These are phyloP conservation scores for Calonectria multiphialidica DNA, from an alignment of 2,329 filamentous ascomycete genomes.

Conservation along the genomic window DNA sequence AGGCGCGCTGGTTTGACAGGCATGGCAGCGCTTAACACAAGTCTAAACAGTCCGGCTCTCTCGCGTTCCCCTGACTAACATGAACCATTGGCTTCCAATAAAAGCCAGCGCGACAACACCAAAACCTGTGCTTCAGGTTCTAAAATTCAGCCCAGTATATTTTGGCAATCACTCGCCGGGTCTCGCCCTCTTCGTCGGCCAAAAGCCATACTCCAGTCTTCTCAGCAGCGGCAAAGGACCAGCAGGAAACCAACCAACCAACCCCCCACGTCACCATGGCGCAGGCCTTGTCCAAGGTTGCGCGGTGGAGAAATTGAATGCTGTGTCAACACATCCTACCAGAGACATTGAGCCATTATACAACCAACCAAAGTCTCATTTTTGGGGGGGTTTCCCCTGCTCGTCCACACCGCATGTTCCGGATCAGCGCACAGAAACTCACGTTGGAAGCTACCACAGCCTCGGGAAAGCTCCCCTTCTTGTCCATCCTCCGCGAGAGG, in stretches of 20 bases:
- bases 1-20: neutral
- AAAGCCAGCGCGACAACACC: neutral
- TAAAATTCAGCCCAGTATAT: neutral
- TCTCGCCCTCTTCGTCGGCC: neutral
- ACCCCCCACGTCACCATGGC: neutral
- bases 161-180: neutral
- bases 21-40: constrained; percentile 32
- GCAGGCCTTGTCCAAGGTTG: neutral
- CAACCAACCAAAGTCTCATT: neutral
- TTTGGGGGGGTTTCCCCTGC: too few species aligned
- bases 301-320: neutral
- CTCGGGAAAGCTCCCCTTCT: neutral
- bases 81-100: constrained; percentile 27
- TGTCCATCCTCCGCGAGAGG: neutral
- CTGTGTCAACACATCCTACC: neutral
- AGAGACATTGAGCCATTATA: constrained; percentile 1
- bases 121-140: neutral
- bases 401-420: constrained; percentile 5
- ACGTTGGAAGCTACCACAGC: neutral
- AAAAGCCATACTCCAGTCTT: too few species aligned
- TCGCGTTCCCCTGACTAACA: constrained; percentile 21
- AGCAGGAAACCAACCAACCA: too few species aligned
- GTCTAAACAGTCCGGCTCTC: constrained; percentile 7
- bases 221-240: too few species aligned
- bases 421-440: neutral